phyloP scores from a whole-genome alignment of 2,329 filamentous ascomycete species.

The Fusarium pseudoanthophilum region DNA sequence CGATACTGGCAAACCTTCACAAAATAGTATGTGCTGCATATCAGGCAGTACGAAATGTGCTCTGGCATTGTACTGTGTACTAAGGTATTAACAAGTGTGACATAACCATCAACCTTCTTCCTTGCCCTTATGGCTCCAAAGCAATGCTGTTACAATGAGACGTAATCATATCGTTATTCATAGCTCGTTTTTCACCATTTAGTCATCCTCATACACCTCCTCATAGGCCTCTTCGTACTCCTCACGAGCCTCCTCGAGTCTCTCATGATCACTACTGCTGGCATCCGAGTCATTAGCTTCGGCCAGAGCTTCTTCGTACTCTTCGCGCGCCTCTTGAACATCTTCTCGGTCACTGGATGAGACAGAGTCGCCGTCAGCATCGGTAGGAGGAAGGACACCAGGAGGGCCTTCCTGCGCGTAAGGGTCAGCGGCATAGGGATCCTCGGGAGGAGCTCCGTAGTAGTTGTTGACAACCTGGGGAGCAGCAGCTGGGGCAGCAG shows the following conservation, averaged over 20 bases:
- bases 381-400: constrained; percentile 51
- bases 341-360: constrained; percentile 56
- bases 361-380: constrained; percentile 56
- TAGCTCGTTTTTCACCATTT: constrained; percentile 23
- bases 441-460: constrained; percentile 25
- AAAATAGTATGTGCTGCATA: not conserved
- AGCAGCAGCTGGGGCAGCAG: not conserved
- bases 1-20: not conserved
- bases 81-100: constrained; percentile 34
- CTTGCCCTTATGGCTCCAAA: constrained; percentile 22
- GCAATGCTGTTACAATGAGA: constrained; percentile 29
- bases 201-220: constrained; percentile 45
- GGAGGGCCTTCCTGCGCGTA: constrained; percentile 45
- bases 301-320: constrained; percentile 57
- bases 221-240: constrained; percentile 55
- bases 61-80: constrained; percentile 26
- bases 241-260: constrained; percentile 64
- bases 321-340: constrained; percentile 55
- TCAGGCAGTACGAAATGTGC: constrained; percentile 8
- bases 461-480: constrained; percentile 29
- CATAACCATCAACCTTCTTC: constrained; percentile 21
- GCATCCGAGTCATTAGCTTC: constrained; percentile 55
- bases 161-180: constrained; percentile 40
- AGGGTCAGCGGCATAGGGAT: constrained; percentile 32
- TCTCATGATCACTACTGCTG: constrained; percentile 63